Evolutionary conservation across 208 protist genomes (phyloP), one percentile per base, ranked within the genome.

Genomic region (Leishmania guyanensis): DNA sequence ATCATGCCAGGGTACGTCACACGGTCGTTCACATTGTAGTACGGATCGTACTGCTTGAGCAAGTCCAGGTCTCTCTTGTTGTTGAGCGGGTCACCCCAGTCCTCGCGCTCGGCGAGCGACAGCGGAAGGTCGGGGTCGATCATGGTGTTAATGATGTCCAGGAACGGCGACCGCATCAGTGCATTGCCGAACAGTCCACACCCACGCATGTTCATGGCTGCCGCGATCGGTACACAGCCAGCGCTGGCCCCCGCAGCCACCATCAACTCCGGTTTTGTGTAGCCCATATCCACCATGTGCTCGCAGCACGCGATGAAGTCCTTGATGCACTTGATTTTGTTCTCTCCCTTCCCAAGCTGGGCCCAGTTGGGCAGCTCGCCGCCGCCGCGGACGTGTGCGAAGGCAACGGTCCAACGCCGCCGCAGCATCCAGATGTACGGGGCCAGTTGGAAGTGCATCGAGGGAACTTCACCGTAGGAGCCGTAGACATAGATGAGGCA

Each of bases 131-230:
- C 89, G 46, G 92, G 88, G 79, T 98, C 96, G 12, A 87, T 73
- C 97, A 99, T 98, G 51, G 97, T 99, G 87, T 94, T 98, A 74
- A 98, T 92, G 14, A 98, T 81, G 81, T 99, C 98, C 29, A 99
- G 87, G 83, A 99, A 99, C 0, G 97, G 96, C 14, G 97, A 96
- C 14, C 94, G 94, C 77, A 97, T 72, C 39, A 98, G 87, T 0
- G 85, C 96, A 66, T 94, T 95, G 50, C 91, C 90, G 77, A 98
- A 98, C n/a, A 98, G 86, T 9, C 90, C 78, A 71, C 89, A 93
- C 26, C 95, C 95, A 8, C 91, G 90, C 80, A 98, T 94, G 84
- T 99, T 99, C 87, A 98, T 91, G 9, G 92, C 94, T 1, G 96
- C 95, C 26, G 95, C 97, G 70, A 99, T 98, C 43, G 98, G 95